phyloP scores from a whole-genome alignment of 139 green algal genomes.

The Edaphochlamys debaryana region DNA sequence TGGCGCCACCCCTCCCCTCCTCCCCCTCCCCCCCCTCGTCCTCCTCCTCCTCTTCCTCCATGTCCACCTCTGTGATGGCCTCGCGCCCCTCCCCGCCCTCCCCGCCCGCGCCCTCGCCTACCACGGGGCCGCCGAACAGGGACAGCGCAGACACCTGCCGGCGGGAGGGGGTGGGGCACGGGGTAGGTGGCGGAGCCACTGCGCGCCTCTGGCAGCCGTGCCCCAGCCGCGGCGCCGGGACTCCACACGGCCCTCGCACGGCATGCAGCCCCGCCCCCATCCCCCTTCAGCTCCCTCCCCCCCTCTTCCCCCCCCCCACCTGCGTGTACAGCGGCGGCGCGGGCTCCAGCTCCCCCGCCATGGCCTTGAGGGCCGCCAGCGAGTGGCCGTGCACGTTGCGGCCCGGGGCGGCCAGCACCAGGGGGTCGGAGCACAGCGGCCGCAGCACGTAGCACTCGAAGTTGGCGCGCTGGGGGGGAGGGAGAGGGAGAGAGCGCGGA shows the following conservation, averaged over 20 bases:
- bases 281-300: no score
- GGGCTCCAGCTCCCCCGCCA: constrained; percentile 51
- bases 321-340: constrained; percentile 55
- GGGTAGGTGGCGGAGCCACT: no score
- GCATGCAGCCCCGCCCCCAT: no score
- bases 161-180: no score
- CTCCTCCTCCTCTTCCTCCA: constrained; percentile 46
- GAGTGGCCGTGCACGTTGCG: constrained; percentile 63
- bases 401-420: constrained; percentile 39
- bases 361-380: constrained; percentile 46
- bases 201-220: no score
- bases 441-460: constrained; percentile 73
- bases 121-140: constrained; percentile 27
- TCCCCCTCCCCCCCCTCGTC: not conserved
- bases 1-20: not conserved
- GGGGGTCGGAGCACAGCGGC: constrained; percentile 50
- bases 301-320: constrained; percentile 46
- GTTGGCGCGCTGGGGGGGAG: constrained; percentile 47
- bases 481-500: not conserved
- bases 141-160: constrained; percentile 5
- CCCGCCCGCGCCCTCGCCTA: not conserved
- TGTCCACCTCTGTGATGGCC: constrained; percentile 69
- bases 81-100: not conserved
- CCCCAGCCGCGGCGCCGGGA: no score
- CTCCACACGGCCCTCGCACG: no score